Conservation (phyloP, 495 filamentous ascomycete species). For the Neurospora cerealis region DNA sequence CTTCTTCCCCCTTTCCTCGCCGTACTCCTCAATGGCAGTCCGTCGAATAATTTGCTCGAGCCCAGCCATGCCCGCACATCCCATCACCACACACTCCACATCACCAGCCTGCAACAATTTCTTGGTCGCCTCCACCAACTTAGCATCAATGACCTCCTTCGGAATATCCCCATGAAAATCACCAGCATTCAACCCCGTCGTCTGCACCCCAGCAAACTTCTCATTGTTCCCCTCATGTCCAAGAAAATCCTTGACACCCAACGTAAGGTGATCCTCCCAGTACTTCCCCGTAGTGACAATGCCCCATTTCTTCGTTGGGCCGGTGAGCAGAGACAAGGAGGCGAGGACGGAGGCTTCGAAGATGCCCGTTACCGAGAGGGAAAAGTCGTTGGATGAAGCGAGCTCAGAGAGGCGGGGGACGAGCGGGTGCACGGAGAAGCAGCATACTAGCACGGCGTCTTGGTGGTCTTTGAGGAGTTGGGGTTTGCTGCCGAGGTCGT, state of each 20-base stretch:
- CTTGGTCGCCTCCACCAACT: conserved; percentile 60
- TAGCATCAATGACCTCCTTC: conserved; percentile 49
- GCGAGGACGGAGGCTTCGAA: conserved; percentile 70
- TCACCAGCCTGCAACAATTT: conserved; percentile 46
- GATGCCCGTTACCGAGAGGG: conserved; percentile 63
- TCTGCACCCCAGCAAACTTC: conserved; percentile 69
- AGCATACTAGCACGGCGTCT: conserved; percentile 76
- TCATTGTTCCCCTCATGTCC: conserved; percentile 20
- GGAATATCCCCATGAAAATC: conserved; percentile 64
- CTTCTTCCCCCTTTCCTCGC: conserved; percentile 44
- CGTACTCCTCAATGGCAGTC: conserved; percentile 55
- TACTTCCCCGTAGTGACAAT: conserved; percentile 81
- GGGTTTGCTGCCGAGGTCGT: conserved; percentile 27
- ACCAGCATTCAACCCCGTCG: conserved; percentile 70
- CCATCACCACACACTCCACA: conserved; percentile 61
- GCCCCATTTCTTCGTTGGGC: conserved; percentile 53
- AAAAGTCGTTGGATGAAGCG: neutral
- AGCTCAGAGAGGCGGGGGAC: conserved; percentile 47
- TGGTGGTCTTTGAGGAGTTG: conserved; percentile 36
- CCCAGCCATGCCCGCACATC: conserved; percentile 89
- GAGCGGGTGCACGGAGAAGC: conserved; percentile 81
- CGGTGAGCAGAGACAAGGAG: conserved; percentile 36
- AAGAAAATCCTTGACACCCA: conserved; percentile 49
- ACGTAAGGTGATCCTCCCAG: conserved; percentile 64
- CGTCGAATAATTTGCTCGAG: conserved; percentile 70